Percentiles rank a stretch among this genome's conserved stretches.
phyloP scores from a whole-genome alignment of 2,329 filamentous ascomycete species.

The Furcasterigmium furcatum region DNA sequence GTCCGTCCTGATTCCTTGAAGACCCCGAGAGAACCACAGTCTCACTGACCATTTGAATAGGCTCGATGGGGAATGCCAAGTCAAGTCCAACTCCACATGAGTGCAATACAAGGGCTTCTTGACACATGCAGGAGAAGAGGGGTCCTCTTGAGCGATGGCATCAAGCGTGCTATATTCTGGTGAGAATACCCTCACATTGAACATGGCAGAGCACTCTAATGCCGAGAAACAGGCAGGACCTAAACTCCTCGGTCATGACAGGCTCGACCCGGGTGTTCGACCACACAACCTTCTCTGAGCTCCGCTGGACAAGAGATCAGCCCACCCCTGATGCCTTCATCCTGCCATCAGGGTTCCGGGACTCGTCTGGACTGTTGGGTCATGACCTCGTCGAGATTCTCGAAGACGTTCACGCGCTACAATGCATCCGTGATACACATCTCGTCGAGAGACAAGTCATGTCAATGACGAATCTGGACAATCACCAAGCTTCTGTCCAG shows the following conservation, averaged over 20 bases:
- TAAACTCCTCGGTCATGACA: constrained; percentile 34
- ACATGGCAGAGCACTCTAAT: too few relatives aligned
- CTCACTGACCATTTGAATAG: constrained; percentile 17
- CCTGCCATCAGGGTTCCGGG: constrained; percentile 29
- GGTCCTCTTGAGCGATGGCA: constrained; percentile 27
- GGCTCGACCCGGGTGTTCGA: constrained; percentile 33
- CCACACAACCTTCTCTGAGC: constrained; percentile 36
- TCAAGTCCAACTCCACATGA: constrained; percentile 39
- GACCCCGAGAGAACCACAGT: neutral
- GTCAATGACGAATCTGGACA: constrained; percentile 29
- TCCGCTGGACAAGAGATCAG: constrained; percentile 32
- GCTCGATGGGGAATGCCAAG: constrained; percentile 27
- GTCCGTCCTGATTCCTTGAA: constrained; percentile 18
- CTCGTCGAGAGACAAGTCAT: constrained; percentile 6
- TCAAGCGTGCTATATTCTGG: constrained; percentile 44
- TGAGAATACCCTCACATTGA: constrained; percentile 14
- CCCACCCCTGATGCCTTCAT: constrained; percentile 21
- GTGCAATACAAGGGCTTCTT: constrained; percentile 31
- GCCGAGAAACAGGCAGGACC: constrained; percentile 38
- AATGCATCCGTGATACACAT: constrained; percentile 29
- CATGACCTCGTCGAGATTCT: constrained; percentile 29
- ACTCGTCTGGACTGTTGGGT: constrained; percentile 15
- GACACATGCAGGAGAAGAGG: constrained; percentile 21
- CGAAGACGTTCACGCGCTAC: constrained; percentile 32
- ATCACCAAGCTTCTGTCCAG: constrained; percentile 38